phyloP scores from a whole-genome alignment of 768 basidiomycete species.

The Asterophora parasitica region DNA sequence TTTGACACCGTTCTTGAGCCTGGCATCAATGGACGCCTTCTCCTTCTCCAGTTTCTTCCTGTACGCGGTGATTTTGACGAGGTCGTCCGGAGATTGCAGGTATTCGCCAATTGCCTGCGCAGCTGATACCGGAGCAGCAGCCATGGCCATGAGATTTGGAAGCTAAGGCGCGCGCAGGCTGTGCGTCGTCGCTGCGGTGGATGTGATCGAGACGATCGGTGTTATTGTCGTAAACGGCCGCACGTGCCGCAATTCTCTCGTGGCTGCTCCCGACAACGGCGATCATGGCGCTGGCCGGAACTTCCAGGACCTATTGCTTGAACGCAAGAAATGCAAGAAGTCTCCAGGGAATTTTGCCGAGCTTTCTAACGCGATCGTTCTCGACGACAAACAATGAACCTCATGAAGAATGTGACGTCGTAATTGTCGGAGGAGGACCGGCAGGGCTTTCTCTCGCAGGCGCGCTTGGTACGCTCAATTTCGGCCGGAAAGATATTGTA shows the following conservation, averaged over 20 bases:
- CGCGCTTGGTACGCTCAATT: slow-evolving; percentile 61
- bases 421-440: slow-evolving; percentile 93
- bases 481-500: slow-evolving; percentile 1
- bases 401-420: slow-evolving; percentile 71
- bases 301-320: slow-evolving; percentile 6
- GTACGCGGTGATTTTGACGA: slow-evolving; percentile 81
- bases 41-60: slow-evolving; percentile 96
- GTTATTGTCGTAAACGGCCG: slow-evolving; percentile 1
- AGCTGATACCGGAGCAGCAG: slow-evolving; percentile 60
- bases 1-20: slow-evolving; percentile 87
- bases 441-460: slow-evolving; percentile 86
- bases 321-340: background rate
- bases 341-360: background rate
- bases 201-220: slow-evolving; percentile 5
- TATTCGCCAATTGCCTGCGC: slow-evolving; percentile 87
- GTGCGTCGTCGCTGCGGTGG: slow-evolving; percentile 2
- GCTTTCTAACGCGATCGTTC: background rate
- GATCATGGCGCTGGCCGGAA: slow-evolving; percentile 5
- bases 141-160: slow-evolving; percentile 27
- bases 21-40: slow-evolving; percentile 88
- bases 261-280: background rate
- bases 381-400: slow-evolving; percentile 6
- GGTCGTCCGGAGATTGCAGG: slow-evolving; percentile 90
- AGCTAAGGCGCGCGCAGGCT: slow-evolving; percentile 5
- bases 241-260: slow-evolving; percentile 10